phyloP scores from a whole-genome alignment of 2,329 filamentous ascomycete species.

The Penicillium olsonii region DNA sequence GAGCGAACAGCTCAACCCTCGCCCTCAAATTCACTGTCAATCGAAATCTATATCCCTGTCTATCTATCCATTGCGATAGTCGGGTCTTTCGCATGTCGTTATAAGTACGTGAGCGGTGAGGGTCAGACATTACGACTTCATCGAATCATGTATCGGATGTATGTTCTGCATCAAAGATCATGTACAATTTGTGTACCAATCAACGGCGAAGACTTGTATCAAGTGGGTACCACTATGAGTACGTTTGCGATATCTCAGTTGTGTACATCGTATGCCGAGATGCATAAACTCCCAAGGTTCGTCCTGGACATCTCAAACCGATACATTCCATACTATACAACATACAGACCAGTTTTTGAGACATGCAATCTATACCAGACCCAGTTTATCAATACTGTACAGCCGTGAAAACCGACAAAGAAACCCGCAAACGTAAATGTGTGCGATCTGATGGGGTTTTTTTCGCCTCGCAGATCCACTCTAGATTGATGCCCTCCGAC shows the following conservation, averaged over 20 bases:
- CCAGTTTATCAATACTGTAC: conserved; percentile 1
- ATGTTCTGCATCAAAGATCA: conserved; percentile 5
- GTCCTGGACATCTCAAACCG: conserved; percentile 1
- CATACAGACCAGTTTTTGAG: not conserved
- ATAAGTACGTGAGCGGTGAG: not conserved
- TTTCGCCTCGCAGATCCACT: conserved; percentile 12
- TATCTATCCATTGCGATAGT: not conserved
- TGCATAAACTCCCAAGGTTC: not conserved
- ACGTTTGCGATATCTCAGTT: not conserved
- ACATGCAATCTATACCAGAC: conserved; percentile 13
- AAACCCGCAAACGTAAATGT: not conserved
- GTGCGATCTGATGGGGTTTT: conserved; percentile 6
- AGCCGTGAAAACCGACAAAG: not conserved
- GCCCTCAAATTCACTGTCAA: not conserved
- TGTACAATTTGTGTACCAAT: not conserved
- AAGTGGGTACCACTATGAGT: not conserved
- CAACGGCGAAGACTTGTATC: not conserved
- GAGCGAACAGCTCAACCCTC: not conserved
- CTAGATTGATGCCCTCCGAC: conserved; percentile 4
- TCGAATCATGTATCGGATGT: not conserved
- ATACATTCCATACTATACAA: conserved; percentile 3
- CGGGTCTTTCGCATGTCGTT: not conserved
- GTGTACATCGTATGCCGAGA: not conserved
- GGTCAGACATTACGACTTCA: not conserved
- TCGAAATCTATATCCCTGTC: not conserved